Evolutionary conservation across 73 alveolate species (phyloP).

Genomic region (Symbiodinium natans): DNA sequence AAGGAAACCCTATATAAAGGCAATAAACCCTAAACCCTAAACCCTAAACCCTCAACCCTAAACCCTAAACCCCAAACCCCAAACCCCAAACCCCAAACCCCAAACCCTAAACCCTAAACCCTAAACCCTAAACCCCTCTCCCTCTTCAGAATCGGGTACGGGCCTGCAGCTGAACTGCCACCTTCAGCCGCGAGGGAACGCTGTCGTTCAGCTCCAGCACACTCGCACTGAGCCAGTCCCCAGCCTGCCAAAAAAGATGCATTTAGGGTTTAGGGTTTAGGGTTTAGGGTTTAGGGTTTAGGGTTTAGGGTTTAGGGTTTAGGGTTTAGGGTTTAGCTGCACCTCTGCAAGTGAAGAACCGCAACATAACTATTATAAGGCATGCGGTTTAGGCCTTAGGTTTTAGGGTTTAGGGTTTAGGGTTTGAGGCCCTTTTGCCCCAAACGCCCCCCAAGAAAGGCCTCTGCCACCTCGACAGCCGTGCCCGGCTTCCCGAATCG

Average conservation of each 20-base stretch:
- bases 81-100: neutral
- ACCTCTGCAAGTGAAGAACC: too few species aligned
- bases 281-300: neutral
- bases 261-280: too few species aligned
- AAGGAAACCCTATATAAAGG: too few species aligned
- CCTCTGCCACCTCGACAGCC: neutral
- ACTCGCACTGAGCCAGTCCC: neutral
- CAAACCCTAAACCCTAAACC: too few species aligned
- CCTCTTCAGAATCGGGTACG: too few species aligned
- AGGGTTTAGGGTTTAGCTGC: neutral
- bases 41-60: neutral
- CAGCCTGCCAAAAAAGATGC: neutral
- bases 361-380: too few species aligned
- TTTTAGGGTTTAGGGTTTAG: too few species aligned
- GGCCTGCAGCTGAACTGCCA: neutral
- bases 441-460: too few species aligned
- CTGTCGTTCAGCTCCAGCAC: slow-evolving; percentile 16
- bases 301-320: neutral
- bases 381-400: too few species aligned
- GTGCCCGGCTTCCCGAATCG: neutral
- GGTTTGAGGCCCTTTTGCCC: too few species aligned
- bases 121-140: too few species aligned
- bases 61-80: neutral
- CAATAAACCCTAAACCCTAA: neutral
- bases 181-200: slow-evolving; percentile 8